Percentiles rank a stretch among this genome's conserved stretches.
Conservation (phyloP, 345 rosid species). For the Ceriops decandra region DNA sequence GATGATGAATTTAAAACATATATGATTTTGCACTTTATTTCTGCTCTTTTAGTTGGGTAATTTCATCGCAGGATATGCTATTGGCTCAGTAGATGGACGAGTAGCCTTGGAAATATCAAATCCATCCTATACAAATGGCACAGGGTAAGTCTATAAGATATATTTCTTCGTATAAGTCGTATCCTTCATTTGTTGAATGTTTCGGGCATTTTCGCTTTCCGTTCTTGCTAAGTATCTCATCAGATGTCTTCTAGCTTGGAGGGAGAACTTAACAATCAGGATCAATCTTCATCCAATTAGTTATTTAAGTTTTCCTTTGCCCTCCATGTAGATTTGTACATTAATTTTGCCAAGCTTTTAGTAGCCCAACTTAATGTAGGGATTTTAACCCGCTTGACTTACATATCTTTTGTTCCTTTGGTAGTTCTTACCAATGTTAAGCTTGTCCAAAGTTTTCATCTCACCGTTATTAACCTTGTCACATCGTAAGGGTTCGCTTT, state of each 20-base stretch:
- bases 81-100: constrained; percentile 82
- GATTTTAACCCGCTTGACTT: too few relatives aligned
- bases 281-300: neutral
- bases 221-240: too few relatives aligned
- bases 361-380: too few relatives aligned
- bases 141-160: constrained; percentile 41
- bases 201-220: neutral
- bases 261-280: neutral
- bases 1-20: neutral
- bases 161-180: neutral
- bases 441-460: neutral
- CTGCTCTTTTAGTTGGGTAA: neutral
- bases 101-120: constrained; percentile 58
- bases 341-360: too few relatives aligned
- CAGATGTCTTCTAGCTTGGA: neutral
- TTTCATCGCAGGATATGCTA: constrained; percentile 64
- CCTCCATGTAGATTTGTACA: neutral
- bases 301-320: neutral
- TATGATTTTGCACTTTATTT: neutral
- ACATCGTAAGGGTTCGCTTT: neutral
- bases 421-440: too few relatives aligned
- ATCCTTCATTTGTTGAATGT: constrained; percentile 4
- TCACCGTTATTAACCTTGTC: neutral
- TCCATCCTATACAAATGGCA: constrained; percentile 37
- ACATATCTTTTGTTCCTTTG: too few relatives aligned